These are phyloP conservation scores for Agastache rugosa DNA, from an alignment of 257 asterid genomes.

Conservation along the genomic window DNA sequence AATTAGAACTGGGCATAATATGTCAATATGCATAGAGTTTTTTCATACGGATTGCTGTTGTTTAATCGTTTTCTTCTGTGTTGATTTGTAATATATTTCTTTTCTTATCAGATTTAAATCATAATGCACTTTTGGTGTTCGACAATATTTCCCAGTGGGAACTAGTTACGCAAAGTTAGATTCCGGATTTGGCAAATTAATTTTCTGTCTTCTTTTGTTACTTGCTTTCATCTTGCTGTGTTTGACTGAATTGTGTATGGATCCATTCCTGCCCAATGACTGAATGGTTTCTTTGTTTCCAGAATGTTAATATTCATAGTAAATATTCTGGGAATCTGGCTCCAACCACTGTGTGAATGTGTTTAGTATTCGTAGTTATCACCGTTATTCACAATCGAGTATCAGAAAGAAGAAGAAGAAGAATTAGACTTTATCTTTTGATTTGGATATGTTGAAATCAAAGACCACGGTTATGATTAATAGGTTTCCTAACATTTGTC, in stretches of 20 bases:
- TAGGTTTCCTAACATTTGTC: constrained; percentile 19
- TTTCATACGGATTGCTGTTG: background rate
- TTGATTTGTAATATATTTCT: background rate
- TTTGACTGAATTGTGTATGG: background rate
- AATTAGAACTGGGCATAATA: background rate
- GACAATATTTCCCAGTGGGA: background rate
- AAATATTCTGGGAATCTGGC: background rate
- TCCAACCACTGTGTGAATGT: background rate
- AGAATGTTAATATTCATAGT: background rate
- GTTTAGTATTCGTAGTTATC: background rate
- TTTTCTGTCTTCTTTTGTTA: constrained; percentile 11
- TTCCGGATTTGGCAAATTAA: background rate
- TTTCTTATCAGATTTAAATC: background rate
- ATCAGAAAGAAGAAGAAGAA: background rate
- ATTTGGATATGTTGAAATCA: background rate
- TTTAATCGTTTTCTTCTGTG: no score
- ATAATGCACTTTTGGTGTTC: background rate
- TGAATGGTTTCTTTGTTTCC: background rate
- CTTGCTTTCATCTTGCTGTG: background rate
- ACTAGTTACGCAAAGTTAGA: background rate
- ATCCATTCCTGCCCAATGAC: no score
- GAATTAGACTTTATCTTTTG: background rate
- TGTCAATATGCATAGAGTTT: background rate
- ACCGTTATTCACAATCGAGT: background rate
- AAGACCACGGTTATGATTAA: background rate